Percentiles rank a stretch among this genome's conserved stretches.
Evolutionary conservation across 495 filamentous ascomycete genomes (phyloP).

Genomic region (Aspergillus conjunctus): DNA sequence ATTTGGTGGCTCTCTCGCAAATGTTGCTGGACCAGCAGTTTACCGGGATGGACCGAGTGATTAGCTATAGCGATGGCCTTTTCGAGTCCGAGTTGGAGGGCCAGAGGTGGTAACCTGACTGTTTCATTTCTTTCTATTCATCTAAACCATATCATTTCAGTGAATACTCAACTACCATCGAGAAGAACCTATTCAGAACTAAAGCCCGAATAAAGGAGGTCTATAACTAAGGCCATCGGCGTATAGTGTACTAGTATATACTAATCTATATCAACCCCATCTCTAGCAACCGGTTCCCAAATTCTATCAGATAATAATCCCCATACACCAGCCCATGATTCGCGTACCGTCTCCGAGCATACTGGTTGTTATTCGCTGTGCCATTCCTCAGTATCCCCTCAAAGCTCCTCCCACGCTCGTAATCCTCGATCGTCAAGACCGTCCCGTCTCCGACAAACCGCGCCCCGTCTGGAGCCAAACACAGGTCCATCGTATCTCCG

Average conservation of each 20-base stretch:
- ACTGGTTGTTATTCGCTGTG: constrained; percentile 41
- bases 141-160: no score
- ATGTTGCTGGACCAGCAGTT: constrained; percentile 42
- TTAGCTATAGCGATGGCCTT: constrained; percentile 33
- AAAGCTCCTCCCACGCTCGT: constrained; percentile 4
- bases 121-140: no score
- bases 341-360: constrained; percentile 26
- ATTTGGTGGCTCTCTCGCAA: constrained; percentile 35
- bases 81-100: constrained; percentile 16
- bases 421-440: constrained; percentile 15
- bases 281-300: constrained; percentile 36
- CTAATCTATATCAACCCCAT: constrained; percentile 22
- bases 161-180: no score
- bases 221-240: no score
- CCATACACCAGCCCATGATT: constrained; percentile 49
- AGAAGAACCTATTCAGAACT: no score
- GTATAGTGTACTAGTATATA: no score
- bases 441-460: not conserved
- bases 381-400: constrained; percentile 35
- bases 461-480: constrained; percentile 8
- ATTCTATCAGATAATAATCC: constrained; percentile 48
- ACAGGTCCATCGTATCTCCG: constrained; percentile 29
- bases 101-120: constrained; percentile 20
- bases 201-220: no score
- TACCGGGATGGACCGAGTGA: constrained; percentile 40